phyloP scores from a whole-genome alignment of 163 green algal species.

The Coccomyxa subellipsoidea region DNA sequence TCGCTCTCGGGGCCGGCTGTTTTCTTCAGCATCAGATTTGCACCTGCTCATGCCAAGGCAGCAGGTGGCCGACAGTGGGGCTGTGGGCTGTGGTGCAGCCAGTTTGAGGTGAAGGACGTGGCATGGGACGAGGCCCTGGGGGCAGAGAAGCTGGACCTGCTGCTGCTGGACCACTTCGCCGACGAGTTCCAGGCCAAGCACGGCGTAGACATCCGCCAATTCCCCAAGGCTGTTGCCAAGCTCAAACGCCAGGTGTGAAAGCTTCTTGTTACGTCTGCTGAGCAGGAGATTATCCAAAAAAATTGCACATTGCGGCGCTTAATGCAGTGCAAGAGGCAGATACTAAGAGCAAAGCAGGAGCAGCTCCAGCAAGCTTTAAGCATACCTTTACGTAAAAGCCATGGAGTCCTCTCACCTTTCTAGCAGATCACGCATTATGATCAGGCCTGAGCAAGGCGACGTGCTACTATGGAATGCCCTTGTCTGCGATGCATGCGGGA shows the following conservation, averaged over 20 bases:
- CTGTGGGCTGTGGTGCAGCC: constrained; percentile 32
- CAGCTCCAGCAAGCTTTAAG: no score
- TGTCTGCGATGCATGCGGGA: no score
- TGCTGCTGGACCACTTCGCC: constrained; percentile 86
- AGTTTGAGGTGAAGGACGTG: constrained; percentile 89
- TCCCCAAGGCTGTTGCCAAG: constrained; percentile 82
- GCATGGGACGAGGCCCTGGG: constrained; percentile 71
- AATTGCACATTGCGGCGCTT: no score
- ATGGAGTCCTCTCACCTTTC: no score
- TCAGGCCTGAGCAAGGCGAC: no score
- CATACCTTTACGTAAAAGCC: no score
- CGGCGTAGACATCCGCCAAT: background rate
- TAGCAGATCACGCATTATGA: no score
- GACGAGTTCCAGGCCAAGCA: constrained; percentile 75
- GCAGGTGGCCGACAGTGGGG: background rate
- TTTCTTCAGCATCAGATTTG: no score
- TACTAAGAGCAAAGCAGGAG: no score
- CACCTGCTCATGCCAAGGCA: no score
- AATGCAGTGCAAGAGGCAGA: background rate
- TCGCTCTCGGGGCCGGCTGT: no score
- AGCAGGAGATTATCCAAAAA: background rate
- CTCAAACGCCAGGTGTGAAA: constrained; percentile 72
- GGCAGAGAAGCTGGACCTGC: constrained; percentile 78
- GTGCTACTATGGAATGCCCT: no score
- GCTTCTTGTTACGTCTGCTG: background rate